phyloP scores from a whole-genome alignment of 2,329 filamentous ascomycete genomes.

The Cytospora paraplurivora region DNA sequence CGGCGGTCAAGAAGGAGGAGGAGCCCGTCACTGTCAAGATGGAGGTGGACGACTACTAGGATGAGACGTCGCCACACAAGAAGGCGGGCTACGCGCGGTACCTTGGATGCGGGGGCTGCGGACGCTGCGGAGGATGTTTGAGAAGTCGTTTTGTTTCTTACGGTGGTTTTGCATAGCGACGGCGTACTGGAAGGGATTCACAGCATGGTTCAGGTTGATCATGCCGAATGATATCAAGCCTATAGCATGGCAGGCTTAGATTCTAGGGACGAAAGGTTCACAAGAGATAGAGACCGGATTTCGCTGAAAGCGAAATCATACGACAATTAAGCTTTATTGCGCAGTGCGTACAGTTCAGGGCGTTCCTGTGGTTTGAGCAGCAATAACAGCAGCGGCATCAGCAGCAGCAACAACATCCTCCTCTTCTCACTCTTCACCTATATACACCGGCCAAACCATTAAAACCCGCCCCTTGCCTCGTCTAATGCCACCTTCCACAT shows the following conservation, averaged over 20 bases:
- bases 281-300: slow-evolving; percentile 17
- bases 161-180: slow-evolving; percentile 31
- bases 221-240: background rate
- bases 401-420: background rate
- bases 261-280: background rate
- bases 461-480: background rate
- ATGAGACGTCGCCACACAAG: slow-evolving; percentile 4
- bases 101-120: slow-evolving; percentile 8
- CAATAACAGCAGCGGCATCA: slow-evolving; percentile 1
- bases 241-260: background rate
- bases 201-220: background rate
- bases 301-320: background rate
- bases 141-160: slow-evolving; percentile 12
- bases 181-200: slow-evolving; percentile 7
- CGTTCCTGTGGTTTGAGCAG: background rate
- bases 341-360: slow-evolving; percentile 19
- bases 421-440: slow-evolving; percentile 2
- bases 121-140: slow-evolving; percentile 10
- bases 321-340: slow-evolving; percentile 28
- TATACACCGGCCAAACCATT: slow-evolving; percentile 8
- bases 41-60: slow-evolving; percentile 51
- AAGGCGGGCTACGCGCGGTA: background rate
- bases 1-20: slow-evolving; percentile 38
- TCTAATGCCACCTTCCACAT: slow-evolving; percentile 4
- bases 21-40: slow-evolving; percentile 41